phyloP scores from a whole-genome alignment of 768 basidiomycete genomes.

The Pleurotus pulmonarius region DNA sequence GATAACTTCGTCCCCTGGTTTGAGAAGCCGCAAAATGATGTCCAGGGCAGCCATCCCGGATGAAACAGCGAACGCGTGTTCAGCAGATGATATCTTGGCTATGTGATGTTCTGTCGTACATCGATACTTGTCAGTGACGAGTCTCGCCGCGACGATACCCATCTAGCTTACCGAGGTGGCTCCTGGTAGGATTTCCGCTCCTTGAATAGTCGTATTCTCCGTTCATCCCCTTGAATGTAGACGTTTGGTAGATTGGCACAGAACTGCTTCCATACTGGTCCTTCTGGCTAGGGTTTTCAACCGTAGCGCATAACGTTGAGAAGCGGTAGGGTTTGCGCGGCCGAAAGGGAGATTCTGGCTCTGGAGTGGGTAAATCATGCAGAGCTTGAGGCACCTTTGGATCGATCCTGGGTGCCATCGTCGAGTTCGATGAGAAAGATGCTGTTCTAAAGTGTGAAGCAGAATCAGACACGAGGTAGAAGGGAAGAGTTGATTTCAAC shows the following conservation, averaged over 20 bases:
- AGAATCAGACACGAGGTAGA: constrained; percentile 7
- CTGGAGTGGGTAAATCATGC: constrained; percentile 74
- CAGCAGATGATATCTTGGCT: constrained; percentile 92
- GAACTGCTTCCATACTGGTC: constrained; percentile 94
- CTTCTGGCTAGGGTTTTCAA: constrained; percentile 87
- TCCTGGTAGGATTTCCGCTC: constrained; percentile 95
- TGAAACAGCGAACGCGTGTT: constrained; percentile 86
- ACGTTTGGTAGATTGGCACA: constrained; percentile 96
- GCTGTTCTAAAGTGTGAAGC: neutral
- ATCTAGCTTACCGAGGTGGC: constrained; percentile 71
- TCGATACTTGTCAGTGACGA: neutral
- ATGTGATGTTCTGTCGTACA: constrained; percentile 80
- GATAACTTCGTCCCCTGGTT: constrained; percentile 93
- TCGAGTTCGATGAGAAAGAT: constrained; percentile 1
- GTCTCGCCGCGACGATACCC: neutral
- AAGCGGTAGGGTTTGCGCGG: constrained; percentile 78
- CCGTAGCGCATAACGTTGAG: constrained; percentile 87
- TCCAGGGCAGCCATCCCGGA: constrained; percentile 99
- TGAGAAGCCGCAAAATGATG: constrained; percentile 88
- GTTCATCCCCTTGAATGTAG: constrained; percentile 93
- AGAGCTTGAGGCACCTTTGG: constrained; percentile 25
- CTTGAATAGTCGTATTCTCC: constrained; percentile 92
- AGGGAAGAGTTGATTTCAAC: constrained; percentile 1
- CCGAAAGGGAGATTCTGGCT: constrained; percentile 71
- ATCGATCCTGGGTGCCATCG: constrained; percentile 35